Evolutionary conservation across 768 basidiomycete genomes (phyloP).

Genomic region (Suillus decipiens): DNA sequence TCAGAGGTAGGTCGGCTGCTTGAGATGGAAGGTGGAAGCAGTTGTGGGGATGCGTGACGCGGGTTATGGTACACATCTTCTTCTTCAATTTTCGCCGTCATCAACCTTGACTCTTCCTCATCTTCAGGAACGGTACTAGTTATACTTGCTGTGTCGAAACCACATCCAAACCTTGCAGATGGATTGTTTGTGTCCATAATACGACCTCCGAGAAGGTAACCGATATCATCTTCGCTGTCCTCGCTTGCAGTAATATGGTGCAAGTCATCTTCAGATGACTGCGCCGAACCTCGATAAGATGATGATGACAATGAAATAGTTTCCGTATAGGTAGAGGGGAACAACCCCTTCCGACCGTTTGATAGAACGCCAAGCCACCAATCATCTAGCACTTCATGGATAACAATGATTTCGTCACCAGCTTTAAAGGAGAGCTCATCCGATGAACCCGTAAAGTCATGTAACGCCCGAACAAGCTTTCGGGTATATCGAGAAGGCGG

Average conservation of each 20-base stretch:
- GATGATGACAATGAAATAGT: constrained; percentile 18
- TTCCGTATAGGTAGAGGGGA: constrained; percentile 80
- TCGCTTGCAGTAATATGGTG: constrained; percentile 15
- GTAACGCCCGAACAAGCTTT: constrained; percentile 66
- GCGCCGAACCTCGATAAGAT: constrained; percentile 28
- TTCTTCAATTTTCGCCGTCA: constrained; percentile 32
- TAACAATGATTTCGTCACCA: constrained; percentile 74
- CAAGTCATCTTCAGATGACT: constrained; percentile 29
- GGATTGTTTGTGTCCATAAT: constrained; percentile 16
- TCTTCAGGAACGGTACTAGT: constrained; percentile 45
- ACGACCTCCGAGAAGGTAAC: constrained; percentile 13
- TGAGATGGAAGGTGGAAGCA: constrained; percentile 21
- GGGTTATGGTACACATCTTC: constrained; percentile 25
- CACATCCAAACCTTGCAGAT: constrained; percentile 20
- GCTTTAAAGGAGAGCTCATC: constrained; percentile 78
- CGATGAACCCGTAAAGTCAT: constrained; percentile 71
- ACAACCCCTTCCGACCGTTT: constrained; percentile 71
- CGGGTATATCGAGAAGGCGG: constrained; percentile 50
- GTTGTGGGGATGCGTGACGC: constrained; percentile 14
- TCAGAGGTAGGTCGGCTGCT: constrained; percentile 29
- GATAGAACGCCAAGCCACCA: constrained; percentile 87
- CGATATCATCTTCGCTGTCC: constrained; percentile 26
- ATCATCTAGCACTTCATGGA: constrained; percentile 81
- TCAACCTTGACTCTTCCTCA: constrained; percentile 42
- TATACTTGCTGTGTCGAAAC: constrained; percentile 41